These are phyloP conservation scores for Earliella scabrosa DNA, from an alignment of 1,284 basidiomycete species.

Conservation along the genomic window DNA sequence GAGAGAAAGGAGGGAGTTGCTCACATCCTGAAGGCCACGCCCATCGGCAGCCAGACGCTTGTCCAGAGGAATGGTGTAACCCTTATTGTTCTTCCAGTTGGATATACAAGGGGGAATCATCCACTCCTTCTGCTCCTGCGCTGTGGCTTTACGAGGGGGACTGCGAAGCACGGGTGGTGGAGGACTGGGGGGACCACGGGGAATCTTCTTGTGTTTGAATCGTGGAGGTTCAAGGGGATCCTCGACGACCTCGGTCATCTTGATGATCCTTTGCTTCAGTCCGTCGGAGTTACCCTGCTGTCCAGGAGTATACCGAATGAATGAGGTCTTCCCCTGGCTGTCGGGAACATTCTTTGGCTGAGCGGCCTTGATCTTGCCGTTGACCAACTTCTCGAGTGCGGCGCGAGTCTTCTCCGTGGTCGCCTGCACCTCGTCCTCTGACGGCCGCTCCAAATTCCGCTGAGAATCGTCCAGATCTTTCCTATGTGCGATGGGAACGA, in stretches of 20 bases:
- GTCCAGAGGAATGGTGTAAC: conserved; percentile 98
- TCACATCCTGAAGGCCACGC: conserved; percentile 94
- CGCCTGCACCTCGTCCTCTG: conserved; percentile 86
- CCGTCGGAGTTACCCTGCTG: conserved; percentile 74
- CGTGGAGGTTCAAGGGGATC: conserved; percentile 96
- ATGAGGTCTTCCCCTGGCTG: conserved; percentile 78
- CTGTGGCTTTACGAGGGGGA: conserved; percentile 95
- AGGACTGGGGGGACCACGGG: conserved; percentile 92
- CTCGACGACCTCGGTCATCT: conserved; percentile 97
- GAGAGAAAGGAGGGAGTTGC: conserved; percentile 34
- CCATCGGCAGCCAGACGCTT: conserved; percentile 98
- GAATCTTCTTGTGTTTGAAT: conserved; percentile 99
- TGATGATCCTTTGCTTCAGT: conserved; percentile 95
- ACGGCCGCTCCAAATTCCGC: conserved; percentile 86
- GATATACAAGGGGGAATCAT: conserved; percentile 99
- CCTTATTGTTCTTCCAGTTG: conserved; percentile 99
- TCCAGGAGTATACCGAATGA: conserved; percentile 96
- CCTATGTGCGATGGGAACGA: conserved; percentile 90
- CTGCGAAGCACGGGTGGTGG: conserved; percentile 97
- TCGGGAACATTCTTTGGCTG: conserved; percentile 91
- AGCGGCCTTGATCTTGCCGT: conserved; percentile 96
- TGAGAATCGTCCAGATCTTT: conserved; percentile 84
- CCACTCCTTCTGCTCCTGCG: conserved; percentile 99
- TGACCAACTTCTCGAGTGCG: conserved; percentile 92
- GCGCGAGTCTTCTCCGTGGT: conserved; percentile 91